phyloP scores from a whole-genome alignment of 371 early-diverging fungal species.

The Mucor lusitanicus region DNA sequence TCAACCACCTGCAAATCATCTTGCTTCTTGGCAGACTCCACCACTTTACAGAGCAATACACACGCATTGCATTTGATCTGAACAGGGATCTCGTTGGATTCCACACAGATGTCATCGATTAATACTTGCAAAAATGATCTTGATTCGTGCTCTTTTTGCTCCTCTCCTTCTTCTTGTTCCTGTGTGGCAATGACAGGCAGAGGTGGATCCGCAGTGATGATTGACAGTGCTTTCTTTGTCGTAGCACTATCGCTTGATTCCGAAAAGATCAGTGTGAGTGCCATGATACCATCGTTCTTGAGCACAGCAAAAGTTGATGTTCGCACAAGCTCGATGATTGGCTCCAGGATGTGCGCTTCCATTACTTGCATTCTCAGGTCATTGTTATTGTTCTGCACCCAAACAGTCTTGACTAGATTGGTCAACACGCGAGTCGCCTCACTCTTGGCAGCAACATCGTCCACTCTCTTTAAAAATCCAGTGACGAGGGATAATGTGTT shows the following conservation, averaged over 20 bases:
- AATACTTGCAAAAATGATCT: slow-evolving; percentile 50
- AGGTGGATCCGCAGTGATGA: slow-evolving; percentile 18
- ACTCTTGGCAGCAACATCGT: slow-evolving; percentile 61
- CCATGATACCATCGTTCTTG: slow-evolving; percentile 66
- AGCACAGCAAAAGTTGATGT: slow-evolving; percentile 59
- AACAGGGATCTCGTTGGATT: slow-evolving; percentile 29
- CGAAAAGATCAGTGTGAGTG: slow-evolving; percentile 54
- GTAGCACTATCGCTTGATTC: slow-evolving; percentile 10
- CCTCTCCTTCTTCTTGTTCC: slow-evolving; percentile 17
- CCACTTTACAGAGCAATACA: slow-evolving; percentile 48
- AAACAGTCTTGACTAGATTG: slow-evolving; percentile 56
- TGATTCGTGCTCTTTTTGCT: slow-evolving; percentile 18
- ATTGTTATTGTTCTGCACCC: slow-evolving; percentile 27
- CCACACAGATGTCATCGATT: slow-evolving; percentile 27
- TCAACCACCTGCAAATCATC: not conserved
- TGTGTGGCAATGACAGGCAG: slow-evolving; percentile 4
- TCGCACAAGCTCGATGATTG: slow-evolving; percentile 53
- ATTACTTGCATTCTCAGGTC: slow-evolving; percentile 45
- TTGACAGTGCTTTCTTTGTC: slow-evolving; percentile 16
- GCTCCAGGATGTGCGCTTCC: slow-evolving; percentile 36
- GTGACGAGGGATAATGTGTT: slow-evolving; percentile 35
- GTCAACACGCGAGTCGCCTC: slow-evolving; percentile 66
- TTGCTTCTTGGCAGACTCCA: slow-evolving; percentile 30
- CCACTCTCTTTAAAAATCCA: slow-evolving; percentile 51
- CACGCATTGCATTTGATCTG: slow-evolving; percentile 60